These are phyloP conservation scores for Artemisia argyi DNA, from an alignment of 129 eudicot species.

Conservation along the genomic window DNA sequence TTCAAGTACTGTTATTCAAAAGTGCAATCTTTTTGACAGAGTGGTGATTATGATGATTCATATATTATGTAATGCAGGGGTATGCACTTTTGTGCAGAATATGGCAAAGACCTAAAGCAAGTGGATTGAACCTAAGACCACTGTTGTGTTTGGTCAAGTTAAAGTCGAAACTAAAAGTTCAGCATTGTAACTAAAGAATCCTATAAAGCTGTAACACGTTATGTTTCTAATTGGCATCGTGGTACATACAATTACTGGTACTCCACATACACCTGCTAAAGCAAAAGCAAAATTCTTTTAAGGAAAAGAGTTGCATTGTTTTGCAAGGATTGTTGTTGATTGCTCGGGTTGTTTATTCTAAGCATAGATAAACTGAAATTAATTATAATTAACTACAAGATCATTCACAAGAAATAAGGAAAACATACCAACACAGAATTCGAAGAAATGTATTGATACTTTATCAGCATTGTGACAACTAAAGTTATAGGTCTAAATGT, in stretches of 20 bases:
- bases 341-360: too few relatives aligned
- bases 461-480: too few relatives aligned
- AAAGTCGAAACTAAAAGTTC: background rate
- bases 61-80: conserved; percentile 13
- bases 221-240: background rate
- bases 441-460: too few relatives aligned
- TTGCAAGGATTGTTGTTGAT: too few relatives aligned
- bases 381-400: too few relatives aligned
- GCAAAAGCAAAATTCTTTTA: conserved; percentile 3
- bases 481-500: too few relatives aligned
- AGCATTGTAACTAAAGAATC: conserved; percentile 2
- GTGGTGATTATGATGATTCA: conserved; percentile 19
- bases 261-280: conserved; percentile 16
- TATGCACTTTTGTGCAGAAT: conserved; percentile 1
- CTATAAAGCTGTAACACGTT: conserved; percentile 12
- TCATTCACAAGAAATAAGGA: too few relatives aligned
- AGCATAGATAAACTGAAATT: too few relatives aligned
- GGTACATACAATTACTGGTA: conserved; percentile 1
- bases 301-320: too few relatives aligned
- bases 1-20: background rate
- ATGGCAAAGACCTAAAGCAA: conserved; percentile 7
- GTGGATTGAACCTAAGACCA: conserved; percentile 12
- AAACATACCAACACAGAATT: too few relatives aligned
- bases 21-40: background rate
- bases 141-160: background rate